phyloP scores from a whole-genome alignment of 345 rosid species.

The Gossypium stocksii region DNA sequence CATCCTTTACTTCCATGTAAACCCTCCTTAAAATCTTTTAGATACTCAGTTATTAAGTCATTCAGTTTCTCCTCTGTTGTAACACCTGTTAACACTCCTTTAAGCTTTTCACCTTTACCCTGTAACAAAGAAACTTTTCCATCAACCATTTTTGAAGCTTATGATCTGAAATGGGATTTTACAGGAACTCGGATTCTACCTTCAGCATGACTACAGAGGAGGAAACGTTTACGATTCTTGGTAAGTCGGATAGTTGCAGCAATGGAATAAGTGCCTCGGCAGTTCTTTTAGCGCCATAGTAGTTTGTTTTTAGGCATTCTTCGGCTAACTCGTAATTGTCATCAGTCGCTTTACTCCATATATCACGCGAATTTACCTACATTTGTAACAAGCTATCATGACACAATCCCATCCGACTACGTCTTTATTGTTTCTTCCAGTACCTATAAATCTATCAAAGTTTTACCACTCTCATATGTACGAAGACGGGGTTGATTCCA shows the following conservation, averaged over 20 bases:
- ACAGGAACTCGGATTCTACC: slow-evolving; percentile 22
- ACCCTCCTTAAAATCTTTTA: slow-evolving; percentile 37
- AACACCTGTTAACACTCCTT: slow-evolving; percentile 6
- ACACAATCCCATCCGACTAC: too few relatives aligned
- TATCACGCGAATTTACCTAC: slow-evolving; percentile 16
- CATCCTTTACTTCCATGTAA: slow-evolving; percentile 32
- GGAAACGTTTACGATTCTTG: slow-evolving; percentile 49
- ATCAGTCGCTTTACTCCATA: slow-evolving; percentile 28
- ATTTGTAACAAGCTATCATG: too few relatives aligned
- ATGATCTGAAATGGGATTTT: not conserved
- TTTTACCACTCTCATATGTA: too few relatives aligned
- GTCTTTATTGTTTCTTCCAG: too few relatives aligned
- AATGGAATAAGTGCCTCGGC: slow-evolving; percentile 44
- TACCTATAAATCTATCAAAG: too few relatives aligned
- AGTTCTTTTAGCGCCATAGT: slow-evolving; percentile 39
- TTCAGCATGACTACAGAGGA: slow-evolving; percentile 30
- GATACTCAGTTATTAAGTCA: slow-evolving; percentile 31
- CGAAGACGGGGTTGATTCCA: not conserved
- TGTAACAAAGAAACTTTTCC: slow-evolving; percentile 8
- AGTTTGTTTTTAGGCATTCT: slow-evolving; percentile 38
- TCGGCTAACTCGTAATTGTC: slow-evolving; percentile 19
- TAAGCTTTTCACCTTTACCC: slow-evolving; percentile 40
- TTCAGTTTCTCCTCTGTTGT: slow-evolving; percentile 40
- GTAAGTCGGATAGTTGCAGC: slow-evolving; percentile 41
- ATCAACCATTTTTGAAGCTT: not conserved